A percentile compares a stretch with the other conserved stretches of the same genome.
Evolutionary conservation across 768 basidiomycete species (phyloP).

Genomic region (Cubamyces lactineus): DNA sequence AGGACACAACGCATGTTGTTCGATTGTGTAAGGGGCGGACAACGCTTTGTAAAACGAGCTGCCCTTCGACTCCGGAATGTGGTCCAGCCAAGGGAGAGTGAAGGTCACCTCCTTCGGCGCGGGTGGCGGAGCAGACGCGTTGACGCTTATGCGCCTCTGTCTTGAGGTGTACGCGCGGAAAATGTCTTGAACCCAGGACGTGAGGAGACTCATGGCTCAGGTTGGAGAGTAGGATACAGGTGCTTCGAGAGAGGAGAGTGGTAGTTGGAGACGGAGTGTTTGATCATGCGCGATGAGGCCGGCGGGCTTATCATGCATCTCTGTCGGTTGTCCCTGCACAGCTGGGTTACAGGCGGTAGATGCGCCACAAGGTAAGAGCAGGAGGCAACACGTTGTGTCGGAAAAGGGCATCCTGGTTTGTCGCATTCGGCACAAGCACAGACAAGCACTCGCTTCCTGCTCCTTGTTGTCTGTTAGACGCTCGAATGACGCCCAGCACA

Average conservation of each 20-base stretch:
- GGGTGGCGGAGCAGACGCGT: too few species aligned
- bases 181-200: too few species aligned
- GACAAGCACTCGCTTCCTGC: background rate
- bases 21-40: background rate
- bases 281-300: too few species aligned
- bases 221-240: too few species aligned
- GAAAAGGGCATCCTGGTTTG: background rate
- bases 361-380: background rate
- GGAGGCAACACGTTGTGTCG: constrained; percentile 17
- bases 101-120: too few species aligned
- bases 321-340: background rate
- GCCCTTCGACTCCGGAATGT: too few species aligned
- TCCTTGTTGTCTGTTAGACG: constrained; percentile 13
- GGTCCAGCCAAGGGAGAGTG: too few species aligned
- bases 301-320: background rate
- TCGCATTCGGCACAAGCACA: background rate
- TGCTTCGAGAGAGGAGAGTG: background rate
- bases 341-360: background rate
- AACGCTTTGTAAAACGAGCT: background rate
- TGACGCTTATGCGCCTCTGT: too few species aligned
- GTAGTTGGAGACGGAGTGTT: background rate
- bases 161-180: too few species aligned
- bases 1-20: background rate
- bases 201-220: too few species aligned
- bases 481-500: background rate